Conservation (phyloP, 306 rosid species). For the Oemleria cerasiformis region DNA sequence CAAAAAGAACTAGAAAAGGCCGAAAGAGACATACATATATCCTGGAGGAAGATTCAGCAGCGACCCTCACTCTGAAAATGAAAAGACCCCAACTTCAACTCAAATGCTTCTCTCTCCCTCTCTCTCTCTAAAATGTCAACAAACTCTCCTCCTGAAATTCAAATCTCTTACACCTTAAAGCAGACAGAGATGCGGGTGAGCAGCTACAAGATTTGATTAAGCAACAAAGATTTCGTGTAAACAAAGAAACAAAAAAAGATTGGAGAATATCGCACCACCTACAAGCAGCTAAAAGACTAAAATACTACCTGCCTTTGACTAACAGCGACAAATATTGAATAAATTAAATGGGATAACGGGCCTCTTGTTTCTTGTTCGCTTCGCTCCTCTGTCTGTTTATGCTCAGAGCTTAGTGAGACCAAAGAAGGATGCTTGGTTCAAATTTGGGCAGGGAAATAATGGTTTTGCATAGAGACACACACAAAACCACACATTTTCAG, state of each 20-base stretch:
- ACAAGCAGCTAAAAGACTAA: conserved; percentile 21
- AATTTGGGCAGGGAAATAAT: conserved; percentile 2
- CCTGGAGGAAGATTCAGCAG: background rate
- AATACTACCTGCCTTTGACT: conserved; percentile 18
- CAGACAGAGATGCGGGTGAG: conserved; percentile 19
- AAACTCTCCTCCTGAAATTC: conserved; percentile 18
- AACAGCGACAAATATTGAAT: background rate
- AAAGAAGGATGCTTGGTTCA: background rate
- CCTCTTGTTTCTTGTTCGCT: background rate
- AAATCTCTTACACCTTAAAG: conserved; percentile 3
- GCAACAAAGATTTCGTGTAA: conserved; percentile 7
- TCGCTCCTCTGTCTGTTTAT: conserved; percentile 14
- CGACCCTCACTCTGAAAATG: background rate
- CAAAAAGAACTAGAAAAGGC: background rate
- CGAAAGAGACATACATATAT: background rate
- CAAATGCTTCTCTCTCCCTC: background rate
- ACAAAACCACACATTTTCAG: conserved; percentile 1
- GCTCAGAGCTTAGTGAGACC: conserved; percentile 6
- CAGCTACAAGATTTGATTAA: background rate
- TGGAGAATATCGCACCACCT: conserved; percentile 19
- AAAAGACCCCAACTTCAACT: conserved; percentile 3
- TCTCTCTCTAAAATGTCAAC: conserved; percentile 15
- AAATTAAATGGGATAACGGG: background rate
- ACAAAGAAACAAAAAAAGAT: conserved; percentile 12
- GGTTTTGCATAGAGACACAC: conserved; percentile 11